phyloP scores from a whole-genome alignment of 2,329 filamentous ascomycete species.

The Hymenoscyphus occultus region DNA sequence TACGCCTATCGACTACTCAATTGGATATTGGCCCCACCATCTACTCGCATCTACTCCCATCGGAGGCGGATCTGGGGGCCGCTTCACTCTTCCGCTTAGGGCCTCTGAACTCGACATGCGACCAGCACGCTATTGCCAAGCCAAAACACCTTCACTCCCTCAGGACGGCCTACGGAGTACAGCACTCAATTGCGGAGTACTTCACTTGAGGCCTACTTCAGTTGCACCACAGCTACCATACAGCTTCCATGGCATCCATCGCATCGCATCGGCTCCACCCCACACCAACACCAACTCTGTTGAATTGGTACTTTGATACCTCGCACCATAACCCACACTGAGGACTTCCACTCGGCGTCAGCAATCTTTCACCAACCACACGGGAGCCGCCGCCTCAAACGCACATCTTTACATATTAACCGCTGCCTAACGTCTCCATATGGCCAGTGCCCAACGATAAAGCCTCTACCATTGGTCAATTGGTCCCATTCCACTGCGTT shows the following conservation, averaged over 20 bases:
- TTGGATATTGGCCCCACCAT: too few relatives aligned
- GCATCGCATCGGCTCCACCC: conserved; percentile 10
- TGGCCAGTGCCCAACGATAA: conserved; percentile 8
- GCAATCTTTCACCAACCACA: not conserved
- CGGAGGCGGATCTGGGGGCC: too few relatives aligned
- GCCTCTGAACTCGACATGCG: not conserved
- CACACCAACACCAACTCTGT: not conserved
- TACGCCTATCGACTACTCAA: not conserved
- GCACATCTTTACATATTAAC: conserved; percentile 14
- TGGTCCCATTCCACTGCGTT: not conserved
- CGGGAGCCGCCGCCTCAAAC: conserved; percentile 5
- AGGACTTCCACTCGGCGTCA: not conserved
- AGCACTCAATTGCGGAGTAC: not conserved
- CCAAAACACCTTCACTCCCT: not conserved
- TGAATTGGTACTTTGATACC: not conserved
- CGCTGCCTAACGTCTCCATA: conserved; percentile 12
- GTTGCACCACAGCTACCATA: not conserved
- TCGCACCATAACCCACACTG: conserved; percentile 3
- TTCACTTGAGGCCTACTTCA: not conserved
- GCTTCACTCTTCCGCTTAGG: too few relatives aligned
- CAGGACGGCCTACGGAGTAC: not conserved
- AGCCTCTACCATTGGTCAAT: not conserved
- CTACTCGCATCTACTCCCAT: not conserved
- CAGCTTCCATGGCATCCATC: not conserved
- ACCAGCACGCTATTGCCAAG: conserved; percentile 1